Evolutionary conservation across 805 yeast genomes (phyloP), one percentile per base, ranked within the genome.

Genomic region (Saturnispora serradocipensis): DNA sequence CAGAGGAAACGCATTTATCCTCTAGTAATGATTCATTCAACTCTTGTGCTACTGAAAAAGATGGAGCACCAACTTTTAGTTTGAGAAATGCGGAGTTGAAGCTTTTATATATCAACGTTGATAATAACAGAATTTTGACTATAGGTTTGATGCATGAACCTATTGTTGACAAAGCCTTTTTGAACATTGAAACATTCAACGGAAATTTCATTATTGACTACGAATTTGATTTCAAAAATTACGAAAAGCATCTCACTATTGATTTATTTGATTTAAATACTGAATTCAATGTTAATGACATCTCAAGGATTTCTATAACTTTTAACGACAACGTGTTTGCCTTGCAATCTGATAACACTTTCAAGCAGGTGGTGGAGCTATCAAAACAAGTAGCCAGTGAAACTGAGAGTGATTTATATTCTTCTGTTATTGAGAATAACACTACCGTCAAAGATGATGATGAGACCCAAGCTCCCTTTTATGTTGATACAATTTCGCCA

Each of bases 181-280:
- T 48, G 22, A 34, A n/a, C 11, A 34, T 48, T 32, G 46, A 48
- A 24, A 42, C 42, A n/a, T 42, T 48, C 20, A 30, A 42, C 16
- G 51, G 38, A 5, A 25, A n/a, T 10, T 16, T 18, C 10, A 18
- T 48, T 27, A 30, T 42, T 7, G 51, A 48, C 4, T 34, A 35
- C 35, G 43, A 34, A 18, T 49, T 49, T 20, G 36, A 35, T 24
- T 49, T 49, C 24, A 32, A 7, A 3, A 15, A 27, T n/a, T 32
- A 43, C 15, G 51, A 49, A 16, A 49, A 49, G 28, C 43, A 43
- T 43, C 16, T 49, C 15, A 36, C 27, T n/a, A 35, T 49, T 15
- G 47, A 42, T 38, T 24, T 49, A 8, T 32, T 35, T 22, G 47
- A 43, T 43, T 20, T 15, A 27, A 22, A 18, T 11, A 18, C 22